Conservation (phyloP, 2,329 filamentous ascomycete genomes). For the Neonectria magnoliae region DNA sequence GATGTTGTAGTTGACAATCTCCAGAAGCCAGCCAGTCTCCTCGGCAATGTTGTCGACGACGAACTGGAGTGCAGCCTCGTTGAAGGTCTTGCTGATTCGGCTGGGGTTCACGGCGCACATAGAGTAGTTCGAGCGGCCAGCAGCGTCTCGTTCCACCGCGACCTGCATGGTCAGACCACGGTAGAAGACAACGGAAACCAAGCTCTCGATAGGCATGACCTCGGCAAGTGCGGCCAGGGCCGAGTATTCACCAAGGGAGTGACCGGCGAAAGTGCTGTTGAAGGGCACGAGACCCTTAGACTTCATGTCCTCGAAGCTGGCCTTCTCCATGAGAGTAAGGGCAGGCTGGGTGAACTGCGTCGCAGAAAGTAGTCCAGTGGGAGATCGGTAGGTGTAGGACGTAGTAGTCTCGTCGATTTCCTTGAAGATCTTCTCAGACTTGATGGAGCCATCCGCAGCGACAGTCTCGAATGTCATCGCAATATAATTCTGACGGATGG, state of each 20-base stretch:
- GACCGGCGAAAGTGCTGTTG: constrained; percentile 96
- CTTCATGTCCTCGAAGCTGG: constrained; percentile 98
- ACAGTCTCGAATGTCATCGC: constrained; percentile 99
- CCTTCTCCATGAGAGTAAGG: constrained; percentile 99
- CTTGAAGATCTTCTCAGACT: constrained; percentile 99
- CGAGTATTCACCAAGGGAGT: constrained; percentile 98
- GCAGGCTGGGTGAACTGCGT: constrained; percentile 99
- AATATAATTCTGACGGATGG: constrained; percentile 99
- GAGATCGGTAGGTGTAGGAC: constrained; percentile 97
- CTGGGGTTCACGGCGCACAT: constrained; percentile 99
- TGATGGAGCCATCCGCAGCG: constrained; percentile 87
- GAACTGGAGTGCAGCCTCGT: constrained; percentile 95
- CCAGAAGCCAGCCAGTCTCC: constrained; percentile 92
- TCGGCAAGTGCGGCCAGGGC: constrained; percentile 95
- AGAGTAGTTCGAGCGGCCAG: constrained; percentile 95
- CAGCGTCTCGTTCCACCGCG: constrained; percentile 93
- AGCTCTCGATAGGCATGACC: constrained; percentile 99
- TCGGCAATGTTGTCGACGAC: constrained; percentile 96
- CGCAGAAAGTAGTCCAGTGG: constrained; percentile 91
- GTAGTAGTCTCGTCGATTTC: constrained; percentile 92
- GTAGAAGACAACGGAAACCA: constrained; percentile 99
- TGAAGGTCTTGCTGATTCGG: constrained; percentile 98
- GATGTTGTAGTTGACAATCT: constrained; percentile 98
- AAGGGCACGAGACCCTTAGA: constrained; percentile 94
- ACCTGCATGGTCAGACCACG: constrained; percentile 99